Percentiles rank a stretch among this genome's conserved stretches.
These are phyloP conservation scores for Golubevia pallescens DNA, from an alignment of 1,284 basidiomycete genomes.

Conservation along the genomic window DNA sequence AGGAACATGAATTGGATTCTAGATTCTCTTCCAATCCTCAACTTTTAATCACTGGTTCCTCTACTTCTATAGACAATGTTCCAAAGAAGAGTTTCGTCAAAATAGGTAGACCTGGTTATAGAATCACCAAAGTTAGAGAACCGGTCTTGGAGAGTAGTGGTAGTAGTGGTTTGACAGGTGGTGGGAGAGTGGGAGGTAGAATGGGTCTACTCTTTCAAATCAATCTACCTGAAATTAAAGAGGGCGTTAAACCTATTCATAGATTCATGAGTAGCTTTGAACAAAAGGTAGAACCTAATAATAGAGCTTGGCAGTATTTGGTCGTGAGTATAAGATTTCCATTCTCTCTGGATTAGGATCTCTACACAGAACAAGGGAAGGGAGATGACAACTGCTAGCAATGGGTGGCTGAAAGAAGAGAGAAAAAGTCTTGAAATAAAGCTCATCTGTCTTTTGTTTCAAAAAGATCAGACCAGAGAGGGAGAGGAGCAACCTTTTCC, in stretches of 20 bases:
- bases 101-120: constrained; percentile 93
- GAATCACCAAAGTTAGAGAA: constrained; percentile 86
- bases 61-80: constrained; percentile 2
- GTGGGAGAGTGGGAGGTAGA: constrained; percentile 52
- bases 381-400: too few relatives aligned
- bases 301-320: constrained; percentile 94
- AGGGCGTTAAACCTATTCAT: constrained; percentile 80
- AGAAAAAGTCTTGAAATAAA: too few relatives aligned
- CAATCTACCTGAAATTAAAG: constrained; percentile 85
- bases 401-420: too few relatives aligned
- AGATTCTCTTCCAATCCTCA: constrained; percentile 14
- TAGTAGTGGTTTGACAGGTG: constrained; percentile 69
- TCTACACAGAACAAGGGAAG: background rate
- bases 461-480: too few relatives aligned
- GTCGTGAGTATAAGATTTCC: constrained; percentile 72
- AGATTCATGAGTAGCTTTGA: constrained; percentile 99
- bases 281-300: constrained; percentile 91
- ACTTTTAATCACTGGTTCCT: constrained; percentile 19
- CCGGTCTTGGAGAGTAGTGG: constrained; percentile 60
- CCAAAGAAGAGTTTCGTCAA: constrained; percentile 76
- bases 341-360: background rate
- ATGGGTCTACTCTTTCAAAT: constrained; percentile 94
- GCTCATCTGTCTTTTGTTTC: too few relatives aligned
- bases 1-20: constrained; percentile 69
- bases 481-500: too few relatives aligned